phyloP scores from a whole-genome alignment of 2,329 filamentous ascomycete genomes.

The Colletotrichum horii region DNA sequence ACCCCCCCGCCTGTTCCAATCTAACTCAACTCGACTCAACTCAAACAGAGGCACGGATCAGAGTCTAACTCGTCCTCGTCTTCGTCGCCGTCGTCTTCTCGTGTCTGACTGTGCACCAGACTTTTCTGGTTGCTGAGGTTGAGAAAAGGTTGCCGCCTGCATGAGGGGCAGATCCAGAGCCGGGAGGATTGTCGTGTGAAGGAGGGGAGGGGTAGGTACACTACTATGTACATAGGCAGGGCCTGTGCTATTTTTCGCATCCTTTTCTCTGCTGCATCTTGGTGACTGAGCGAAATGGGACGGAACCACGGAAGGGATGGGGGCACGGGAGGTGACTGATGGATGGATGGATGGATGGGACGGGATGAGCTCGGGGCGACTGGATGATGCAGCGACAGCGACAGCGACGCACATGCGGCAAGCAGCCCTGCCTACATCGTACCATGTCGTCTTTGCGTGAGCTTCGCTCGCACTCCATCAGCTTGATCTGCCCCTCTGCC shows the following conservation, averaged over 20 bases:
- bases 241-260: conserved; percentile 4
- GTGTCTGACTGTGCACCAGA: neutral
- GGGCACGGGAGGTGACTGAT: neutral
- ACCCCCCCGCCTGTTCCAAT: neutral
- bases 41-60: neutral
- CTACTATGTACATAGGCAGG: neutral
- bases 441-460: neutral
- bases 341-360: neutral
- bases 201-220: neutral
- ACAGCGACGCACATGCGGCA: neutral
- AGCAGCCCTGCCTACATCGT: conserved; percentile 2
- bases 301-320: neutral
- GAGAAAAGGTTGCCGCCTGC: neutral
- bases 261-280: neutral
- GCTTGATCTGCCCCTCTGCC: neutral
- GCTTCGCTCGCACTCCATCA: neutral
- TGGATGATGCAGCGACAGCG: neutral
- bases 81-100: neutral
- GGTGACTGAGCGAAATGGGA: neutral
- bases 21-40: neutral
- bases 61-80: neutral
- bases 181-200: neutral
- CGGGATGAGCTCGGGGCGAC: neutral
- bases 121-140: neutral
- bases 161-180: neutral